phyloP scores from a whole-genome alignment of 208 protist genomes.

The Phytomonas sp. region DNA sequence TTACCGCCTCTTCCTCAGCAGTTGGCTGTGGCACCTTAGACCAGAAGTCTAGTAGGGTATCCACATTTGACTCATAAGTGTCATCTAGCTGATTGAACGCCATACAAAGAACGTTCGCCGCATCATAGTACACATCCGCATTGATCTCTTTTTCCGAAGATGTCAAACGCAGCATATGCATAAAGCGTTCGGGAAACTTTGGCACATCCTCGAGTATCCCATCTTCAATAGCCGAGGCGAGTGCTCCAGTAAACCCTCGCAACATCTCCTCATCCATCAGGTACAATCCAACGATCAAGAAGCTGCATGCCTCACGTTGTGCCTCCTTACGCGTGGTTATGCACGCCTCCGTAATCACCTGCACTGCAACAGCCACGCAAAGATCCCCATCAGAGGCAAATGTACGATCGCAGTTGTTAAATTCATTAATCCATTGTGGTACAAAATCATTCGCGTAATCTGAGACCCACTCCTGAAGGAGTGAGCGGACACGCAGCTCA shows the following conservation, averaged over 20 bases:
- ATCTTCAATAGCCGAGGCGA: conserved; percentile 69
- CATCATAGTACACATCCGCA: conserved; percentile 78
- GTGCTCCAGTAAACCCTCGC: conserved; percentile 56
- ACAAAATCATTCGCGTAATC: conserved; percentile 78
- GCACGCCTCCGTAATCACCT: conserved; percentile 75
- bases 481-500: conserved; percentile 50
- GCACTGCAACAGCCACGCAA: conserved; percentile 51
- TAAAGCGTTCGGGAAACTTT: conserved; percentile 83
- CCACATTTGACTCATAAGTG: conserved; percentile 39
- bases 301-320: conserved; percentile 75
- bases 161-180: conserved; percentile 69
- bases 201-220: conserved; percentile 76
- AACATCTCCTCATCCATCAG: conserved; percentile 73
- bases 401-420: conserved; percentile 45
- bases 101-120: conserved; percentile 56
- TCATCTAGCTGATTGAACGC: conserved; percentile 56
- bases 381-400: conserved; percentile 48
- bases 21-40: conserved; percentile 25
- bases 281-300: conserved; percentile 69
- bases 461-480: conserved; percentile 73
- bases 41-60: conserved; percentile 79
- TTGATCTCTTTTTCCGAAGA: conserved; percentile 55
- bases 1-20: conserved; percentile 31
- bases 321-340: conserved; percentile 75
- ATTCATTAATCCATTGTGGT: conserved; percentile 66